These are phyloP conservation scores for Ogataea dorogensis DNA, from an alignment of 805 yeast genomes.

Conservation along the genomic window DNA sequence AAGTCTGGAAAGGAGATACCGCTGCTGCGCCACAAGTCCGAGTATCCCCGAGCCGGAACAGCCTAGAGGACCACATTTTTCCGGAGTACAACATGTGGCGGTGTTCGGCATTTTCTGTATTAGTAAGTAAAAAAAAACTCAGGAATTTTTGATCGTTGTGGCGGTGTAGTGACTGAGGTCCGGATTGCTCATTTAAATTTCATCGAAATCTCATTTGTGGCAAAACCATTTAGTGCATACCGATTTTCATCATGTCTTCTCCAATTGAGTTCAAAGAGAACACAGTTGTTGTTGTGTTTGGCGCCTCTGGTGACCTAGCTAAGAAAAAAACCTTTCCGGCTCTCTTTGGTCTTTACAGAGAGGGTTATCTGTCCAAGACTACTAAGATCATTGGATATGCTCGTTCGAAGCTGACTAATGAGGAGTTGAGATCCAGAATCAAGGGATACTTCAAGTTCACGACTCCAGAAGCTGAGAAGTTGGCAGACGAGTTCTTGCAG, in stretches of 20 bases:
- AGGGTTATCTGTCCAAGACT: conserved; percentile 70
- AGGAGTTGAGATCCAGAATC: conserved; percentile 68
- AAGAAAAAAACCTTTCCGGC: conserved; percentile 95
- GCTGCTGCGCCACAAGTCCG: conserved; percentile 17
- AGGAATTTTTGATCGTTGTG: conserved; percentile 1
- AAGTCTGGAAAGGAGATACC: conserved; percentile 9
- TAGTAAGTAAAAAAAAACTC: background rate
- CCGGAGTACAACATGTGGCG: conserved; percentile 12
- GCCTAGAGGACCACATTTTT: conserved; percentile 8
- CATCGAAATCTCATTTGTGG: conserved; percentile 7
- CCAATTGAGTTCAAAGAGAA: conserved; percentile 54
- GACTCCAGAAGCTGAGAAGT: conserved; percentile 33
- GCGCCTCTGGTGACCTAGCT: conserved; percentile 94
- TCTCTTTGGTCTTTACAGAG: conserved; percentile 68
- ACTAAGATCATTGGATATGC: conserved; percentile 90
- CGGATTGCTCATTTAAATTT: conserved; percentile 8
- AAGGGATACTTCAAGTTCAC: conserved; percentile 52
- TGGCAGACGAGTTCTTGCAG: conserved; percentile 61
- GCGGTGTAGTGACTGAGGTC: conserved; percentile 5
- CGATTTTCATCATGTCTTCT: conserved; percentile 16
- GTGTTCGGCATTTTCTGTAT: conserved; percentile 1
- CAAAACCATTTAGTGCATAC: conserved; percentile 1
- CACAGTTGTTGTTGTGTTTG: conserved; percentile 78
- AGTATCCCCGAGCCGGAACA: conserved; percentile 8
- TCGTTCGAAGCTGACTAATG: conserved; percentile 67